Evolutionary conservation across 192 early-diverging fungal genomes (phyloP), one percentile per base, ranked within the genome.

Genomic region (Dimargaris verticillata): DNA sequence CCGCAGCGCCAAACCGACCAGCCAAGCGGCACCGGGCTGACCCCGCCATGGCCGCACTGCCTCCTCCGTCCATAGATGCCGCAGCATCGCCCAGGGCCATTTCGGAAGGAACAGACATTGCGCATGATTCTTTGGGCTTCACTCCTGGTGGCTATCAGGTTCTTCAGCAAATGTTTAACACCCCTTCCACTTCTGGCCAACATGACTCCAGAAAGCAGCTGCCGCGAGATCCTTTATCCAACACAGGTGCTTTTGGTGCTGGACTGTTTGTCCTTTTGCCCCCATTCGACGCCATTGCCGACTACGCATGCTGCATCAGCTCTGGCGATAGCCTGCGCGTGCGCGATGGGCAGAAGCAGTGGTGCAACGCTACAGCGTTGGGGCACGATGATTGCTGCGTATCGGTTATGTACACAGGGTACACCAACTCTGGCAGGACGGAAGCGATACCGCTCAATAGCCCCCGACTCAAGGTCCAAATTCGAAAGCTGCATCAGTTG

Each of bases 401-500:
- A 53, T 67, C 68, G 17, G 58, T 77, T 46, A 65, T 66, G 51
- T 72, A 67, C 45, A 38, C 33, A 38, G 69, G 62, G 55, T 68
- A 70, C 14, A 62, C 57, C 24, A 53, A 72, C 15, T 63, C 64
- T 48, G 68, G 68, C 64, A 66, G 58, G 48, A 68, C 72, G 61
- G 69, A 77, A 28, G 70, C 70, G 70, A 58, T 77, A 6, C 64
- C 68, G 0, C 62, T 74, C 43, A 77, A 74, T 53, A 74, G 72
- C 4, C 69, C 69, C 41, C 70, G 75, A 5, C 67, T 77, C 66
- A 53, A 61, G 13, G 68, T 77, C 18, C 68, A 69, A 46, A 65
- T 68, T 28, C 57, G 64, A 29, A 70, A 70, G 0, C 66, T 74
- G 11, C 66, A 67, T 24, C 44, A 58, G 20, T 67, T 72, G 64